Evolutionary conservation across 225 moss, liverwort and hornwort species (phyloP).

Genomic region (Lunularia cruciata): DNA sequence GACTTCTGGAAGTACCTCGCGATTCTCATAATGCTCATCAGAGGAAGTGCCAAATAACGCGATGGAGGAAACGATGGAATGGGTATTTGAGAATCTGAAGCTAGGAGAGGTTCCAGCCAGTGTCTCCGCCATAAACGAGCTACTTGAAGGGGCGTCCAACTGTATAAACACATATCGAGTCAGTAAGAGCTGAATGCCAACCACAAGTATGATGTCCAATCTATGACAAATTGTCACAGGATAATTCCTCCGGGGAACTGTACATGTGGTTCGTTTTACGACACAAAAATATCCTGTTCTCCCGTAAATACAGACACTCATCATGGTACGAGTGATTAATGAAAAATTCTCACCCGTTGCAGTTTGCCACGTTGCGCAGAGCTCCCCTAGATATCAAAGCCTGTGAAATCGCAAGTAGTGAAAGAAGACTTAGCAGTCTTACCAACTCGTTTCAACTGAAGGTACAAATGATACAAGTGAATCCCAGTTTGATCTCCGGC

Average conservation of each 20-base stretch:
- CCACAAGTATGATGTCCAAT: too few relatives aligned
- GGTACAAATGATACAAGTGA: background rate
- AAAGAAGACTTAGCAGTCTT: background rate
- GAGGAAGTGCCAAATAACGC: slow-evolving; percentile 88
- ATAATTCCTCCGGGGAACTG: too few relatives aligned
- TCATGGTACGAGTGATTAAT: too few relatives aligned
- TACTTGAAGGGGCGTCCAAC: slow-evolving; percentile 90
- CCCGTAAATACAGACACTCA: too few relatives aligned
- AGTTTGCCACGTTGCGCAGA: slow-evolving; percentile 64
- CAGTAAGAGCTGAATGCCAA: background rate
- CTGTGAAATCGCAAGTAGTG: slow-evolving; percentile 30
- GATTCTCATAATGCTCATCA: slow-evolving; percentile 89
- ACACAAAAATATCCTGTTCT: too few relatives aligned
- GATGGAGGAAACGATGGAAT: slow-evolving; percentile 71
- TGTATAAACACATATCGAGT: slow-evolving; percentile 24
- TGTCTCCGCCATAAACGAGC: slow-evolving; percentile 93
- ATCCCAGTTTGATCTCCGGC: background rate
- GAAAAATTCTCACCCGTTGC: slow-evolving; percentile 70
- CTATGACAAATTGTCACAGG: too few relatives aligned
- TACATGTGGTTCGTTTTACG: too few relatives aligned
- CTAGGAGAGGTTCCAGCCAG: slow-evolving; percentile 88
- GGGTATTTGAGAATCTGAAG: slow-evolving; percentile 59
- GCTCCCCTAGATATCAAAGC: slow-evolving; percentile 91
- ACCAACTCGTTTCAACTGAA: background rate
- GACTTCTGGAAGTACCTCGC: slow-evolving; percentile 72